phyloP scores from a whole-genome alignment of 345 rosid species.

The Pseudoturritis turrita region DNA sequence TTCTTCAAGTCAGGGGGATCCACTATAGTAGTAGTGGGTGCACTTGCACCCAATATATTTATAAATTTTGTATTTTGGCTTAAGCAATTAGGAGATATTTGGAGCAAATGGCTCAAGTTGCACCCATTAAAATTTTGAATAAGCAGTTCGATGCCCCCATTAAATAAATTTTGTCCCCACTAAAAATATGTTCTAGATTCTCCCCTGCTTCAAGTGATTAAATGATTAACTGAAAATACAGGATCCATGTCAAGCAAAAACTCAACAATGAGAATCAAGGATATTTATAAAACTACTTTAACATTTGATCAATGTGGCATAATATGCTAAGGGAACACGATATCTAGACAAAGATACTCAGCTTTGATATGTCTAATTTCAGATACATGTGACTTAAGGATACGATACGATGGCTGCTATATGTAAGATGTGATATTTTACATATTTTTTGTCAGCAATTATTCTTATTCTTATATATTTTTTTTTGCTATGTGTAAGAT shows the following conservation, averaged over 20 bases:
- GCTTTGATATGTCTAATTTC: background rate
- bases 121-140: too few relatives aligned
- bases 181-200: too few relatives aligned
- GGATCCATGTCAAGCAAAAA: background rate
- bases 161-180: too few relatives aligned
- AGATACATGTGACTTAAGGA: slow-evolving; percentile 15
- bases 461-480: slow-evolving; percentile 14
- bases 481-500: background rate
- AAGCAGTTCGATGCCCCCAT: too few relatives aligned
- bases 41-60: too few relatives aligned
- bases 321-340: slow-evolving; percentile 22
- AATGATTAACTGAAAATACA: background rate
- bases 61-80: too few relatives aligned
- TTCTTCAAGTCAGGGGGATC: too few relatives aligned
- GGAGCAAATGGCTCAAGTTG: too few relatives aligned
- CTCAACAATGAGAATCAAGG: background rate
- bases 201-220: background rate
- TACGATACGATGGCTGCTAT: slow-evolving; percentile 11
- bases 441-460: background rate
- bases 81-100: too few relatives aligned
- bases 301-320: background rate
- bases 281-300: background rate
- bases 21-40: too few relatives aligned
- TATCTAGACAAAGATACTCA: slow-evolving; percentile 14
- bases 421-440: slow-evolving; percentile 21